phyloP scores from a whole-genome alignment of 495 filamentous ascomycete genomes.

The Hapsidospora chrysogenum region DNA sequence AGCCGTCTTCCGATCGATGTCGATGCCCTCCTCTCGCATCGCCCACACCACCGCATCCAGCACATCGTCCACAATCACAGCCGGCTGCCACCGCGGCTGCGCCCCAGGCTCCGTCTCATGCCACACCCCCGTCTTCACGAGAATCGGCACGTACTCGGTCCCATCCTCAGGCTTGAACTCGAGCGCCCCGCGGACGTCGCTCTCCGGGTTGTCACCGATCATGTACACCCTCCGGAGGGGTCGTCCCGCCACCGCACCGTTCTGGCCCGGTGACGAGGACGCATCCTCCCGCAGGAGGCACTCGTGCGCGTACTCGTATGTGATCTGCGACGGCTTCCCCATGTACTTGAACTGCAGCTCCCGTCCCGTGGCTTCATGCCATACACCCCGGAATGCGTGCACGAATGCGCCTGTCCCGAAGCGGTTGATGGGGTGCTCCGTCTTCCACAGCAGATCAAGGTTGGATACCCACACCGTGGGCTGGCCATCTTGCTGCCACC shows the following conservation, averaged over 20 bases:
- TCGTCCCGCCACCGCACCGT: conserved; percentile 8
- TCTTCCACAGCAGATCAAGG: conserved; percentile 78
- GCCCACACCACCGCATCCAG: conserved; percentile 24
- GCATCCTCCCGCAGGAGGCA: conserved; percentile 37
- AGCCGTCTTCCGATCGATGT: no score
- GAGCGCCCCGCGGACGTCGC: conserved; percentile 85
- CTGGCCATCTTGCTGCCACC: conserved; percentile 64
- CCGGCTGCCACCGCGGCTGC: conserved; percentile 54
- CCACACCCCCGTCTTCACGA: conserved; percentile 80
- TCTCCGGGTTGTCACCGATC: conserved; percentile 94
- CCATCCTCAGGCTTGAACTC: conserved; percentile 44
- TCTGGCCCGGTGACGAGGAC: conserved; percentile 12
- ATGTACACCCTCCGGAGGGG: conserved; percentile 64
- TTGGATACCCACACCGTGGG: conserved; percentile 72
- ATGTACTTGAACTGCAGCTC: conserved; percentile 50
- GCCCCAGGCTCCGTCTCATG: conserved; percentile 40
- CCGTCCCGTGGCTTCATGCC: conserved; percentile 54
- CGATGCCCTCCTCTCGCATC: conserved; percentile 21
- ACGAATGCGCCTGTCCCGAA: conserved; percentile 90
- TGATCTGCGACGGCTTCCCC: conserved; percentile 64
- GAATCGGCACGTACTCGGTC: conserved; percentile 60
- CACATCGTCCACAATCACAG: conserved; percentile 47
- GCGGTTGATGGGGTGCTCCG: conserved; percentile 66
- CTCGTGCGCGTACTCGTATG: conserved; percentile 73
- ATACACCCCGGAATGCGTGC: conserved; percentile 61